Base-by-base conservation (phyloP, 495 filamentous ascomycete species). In the Aspergillus funiculosus region DNA sequence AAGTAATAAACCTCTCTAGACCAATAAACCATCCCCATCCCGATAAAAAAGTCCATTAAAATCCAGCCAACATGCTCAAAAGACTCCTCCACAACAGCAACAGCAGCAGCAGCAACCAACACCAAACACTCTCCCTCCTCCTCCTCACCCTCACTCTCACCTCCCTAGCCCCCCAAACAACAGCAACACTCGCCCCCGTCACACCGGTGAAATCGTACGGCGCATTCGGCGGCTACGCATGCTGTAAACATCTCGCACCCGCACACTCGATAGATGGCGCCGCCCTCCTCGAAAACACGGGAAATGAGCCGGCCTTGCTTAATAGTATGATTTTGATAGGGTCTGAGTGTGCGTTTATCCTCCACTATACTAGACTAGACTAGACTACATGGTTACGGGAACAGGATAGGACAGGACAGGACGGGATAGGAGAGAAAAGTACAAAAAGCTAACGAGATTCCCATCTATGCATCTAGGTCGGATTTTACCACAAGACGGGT, bases 161-260 rank as follows among this genome's bases (percentile, higher is more conserved):
- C n/a, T n/a, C n/a, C n/a, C n/a, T n/a, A n/a, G n/a, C n/a, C n/a
- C n/a, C n/a, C n/a, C n/a, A n/a, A n/a, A n/a, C n/a, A n/a, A n/a
- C n/a, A n/a, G n/a, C n/a, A n/a, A n/a, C n/a, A n/a, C n/a, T n/a
- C n/a, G n/a, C n/a, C n/a, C n/a, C n/a, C n/a, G n/a, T n/a, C n/a
- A n/a, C n/a, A n/a, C 17, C 17, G 9, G 35, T 38, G 10, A 38
- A 38, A 38, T 19, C 35, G 4, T 38, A 38, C 35, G 35, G 35
- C 6, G 9, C 22, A 3, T 6, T 14, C 17, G 35, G 35, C 17
- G 35, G 35, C 8, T 38, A 38, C 35, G 35, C 35, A 22, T 38
- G 35, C 35, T 38, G 35, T 38, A 22, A 22, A 20, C 8, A 22
- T 13, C 35, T 38, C 17, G 20, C 35, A 5, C 18, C 35, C 6